phyloP scores from a whole-genome alignment of 139 green algal species.

The Auxenochlorella pyrenoidosa region DNA sequence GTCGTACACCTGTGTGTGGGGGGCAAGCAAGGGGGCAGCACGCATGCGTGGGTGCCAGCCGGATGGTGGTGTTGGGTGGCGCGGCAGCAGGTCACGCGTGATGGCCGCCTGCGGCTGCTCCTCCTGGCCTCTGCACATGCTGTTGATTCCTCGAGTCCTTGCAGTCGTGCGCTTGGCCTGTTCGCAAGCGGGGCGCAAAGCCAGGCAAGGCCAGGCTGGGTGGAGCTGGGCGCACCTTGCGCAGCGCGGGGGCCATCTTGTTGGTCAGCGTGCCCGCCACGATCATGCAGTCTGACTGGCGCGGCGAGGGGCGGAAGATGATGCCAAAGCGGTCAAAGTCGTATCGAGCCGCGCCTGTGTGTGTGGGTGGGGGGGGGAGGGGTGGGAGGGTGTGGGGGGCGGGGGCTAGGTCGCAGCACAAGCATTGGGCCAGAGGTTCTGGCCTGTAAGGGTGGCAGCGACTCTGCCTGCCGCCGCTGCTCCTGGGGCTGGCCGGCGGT shows the following conservation, averaged over 20 bases:
- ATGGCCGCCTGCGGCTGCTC: too few relatives aligned
- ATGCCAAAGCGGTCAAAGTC: slow-evolving; percentile 95
- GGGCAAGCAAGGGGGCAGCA: too few relatives aligned
- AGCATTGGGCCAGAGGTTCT: background rate
- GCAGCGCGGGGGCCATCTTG: slow-evolving; percentile 97
- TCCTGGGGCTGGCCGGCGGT: background rate
- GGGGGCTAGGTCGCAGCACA: too few relatives aligned
- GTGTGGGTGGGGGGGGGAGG: background rate
- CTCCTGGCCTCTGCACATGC: too few relatives aligned
- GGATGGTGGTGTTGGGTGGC: too few relatives aligned
- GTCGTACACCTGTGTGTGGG: slow-evolving; percentile 74
- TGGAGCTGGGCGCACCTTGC: slow-evolving; percentile 66
- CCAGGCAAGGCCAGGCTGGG: background rate
- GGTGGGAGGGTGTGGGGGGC: background rate
- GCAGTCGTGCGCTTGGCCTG: too few relatives aligned
- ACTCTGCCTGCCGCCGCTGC: background rate
- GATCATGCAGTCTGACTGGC: slow-evolving; percentile 97
- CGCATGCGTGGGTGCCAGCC: too few relatives aligned
- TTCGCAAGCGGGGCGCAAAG: background rate
- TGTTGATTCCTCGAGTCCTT: too few relatives aligned
- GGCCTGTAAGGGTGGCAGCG: background rate
- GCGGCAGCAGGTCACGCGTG: too few relatives aligned
- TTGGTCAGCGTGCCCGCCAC: slow-evolving; percentile 97
- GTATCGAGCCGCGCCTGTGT: slow-evolving; percentile 72
- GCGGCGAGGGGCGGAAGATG: slow-evolving; percentile 94